Base-by-base conservation (phyloP, 371 early-diverging fungal species). In the Mortierella sp. region DNA sequence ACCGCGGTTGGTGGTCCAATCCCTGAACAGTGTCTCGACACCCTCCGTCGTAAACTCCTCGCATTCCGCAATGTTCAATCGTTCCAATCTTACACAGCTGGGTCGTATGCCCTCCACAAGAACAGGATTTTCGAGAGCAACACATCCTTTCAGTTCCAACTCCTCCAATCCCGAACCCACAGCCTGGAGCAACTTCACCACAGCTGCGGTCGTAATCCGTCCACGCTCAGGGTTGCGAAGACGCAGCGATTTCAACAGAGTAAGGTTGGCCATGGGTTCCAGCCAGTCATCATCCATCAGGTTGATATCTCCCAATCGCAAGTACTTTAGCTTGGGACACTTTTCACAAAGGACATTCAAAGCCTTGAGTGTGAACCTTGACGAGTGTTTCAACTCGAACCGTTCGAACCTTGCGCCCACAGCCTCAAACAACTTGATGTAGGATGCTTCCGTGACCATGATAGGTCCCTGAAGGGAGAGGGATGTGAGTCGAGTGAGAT, bases 391-490 rank as follows among this genome's bases (percentile, higher is more conserved):
- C 18, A 94, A 76, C 3, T 60, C 74, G 61, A 96, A 86, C 16
- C 72, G 57, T 50, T 81, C 78, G n/a, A 96, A 80, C 10, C 81
- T 76, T 0, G 60, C 21, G 6, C 90, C 88, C 1, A 85, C 47
- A 0, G 53, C 54, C 30, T 80, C 68, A 65, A 95, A 89, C 53
- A 95, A 82, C 9, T 49, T 43, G n/a, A 81, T 81, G 80, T 88
- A 96, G 2, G 84, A 85, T 0, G 60, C 52, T 39, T 89, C 86
- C 0, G 83, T 84, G 6, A 93, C 83, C 42, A 94, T 78, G 56
- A 91, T 93, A 0, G 93, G 86, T 0, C 96, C 96, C 8, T 88
- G 85, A 18, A 95, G 80, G 2, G 84, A 83, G 34, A 95, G 58
- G 0, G 85, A 80, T 3, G 72, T 67, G 23, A 96, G 81, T 7